Base-by-base conservation (phyloP, 2,329 filamentous ascomycete genomes). In the Plectosphaerella sp. region DNA sequence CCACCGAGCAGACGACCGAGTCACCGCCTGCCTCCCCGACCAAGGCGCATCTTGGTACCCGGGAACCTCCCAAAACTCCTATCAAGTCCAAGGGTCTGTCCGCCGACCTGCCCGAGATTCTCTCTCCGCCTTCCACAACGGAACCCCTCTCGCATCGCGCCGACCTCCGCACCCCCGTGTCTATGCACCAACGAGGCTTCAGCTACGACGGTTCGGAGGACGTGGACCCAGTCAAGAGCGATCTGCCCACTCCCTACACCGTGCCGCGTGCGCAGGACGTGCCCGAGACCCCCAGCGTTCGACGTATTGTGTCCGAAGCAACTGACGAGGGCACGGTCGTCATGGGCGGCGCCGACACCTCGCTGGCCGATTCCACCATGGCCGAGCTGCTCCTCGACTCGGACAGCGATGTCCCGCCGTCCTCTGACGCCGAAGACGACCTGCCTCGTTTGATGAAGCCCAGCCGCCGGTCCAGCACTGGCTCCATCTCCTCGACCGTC, bases 401-500 rank as follows among this genome's bases (percentile, higher is more conserved):
- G 4, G 48, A 47, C 14, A 47, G 42, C 15, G 49, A 54, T 36
- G 18, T 50, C 43, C 14, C 41, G 10, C 41, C 18, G 11, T 20
- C 41, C 10, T 16, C 47, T 2, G 62, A 67, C 10, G 66, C 65
- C 16, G 69, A 70, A 16, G 48, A 62, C 11, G 65, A 69, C 42
- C 60, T 75, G 5, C 72, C 73, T 5, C 64, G 67, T 1, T 59
- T 73, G 22, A 63, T 63, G 11, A 61, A 61, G 39, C 59, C 61
- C 37, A 56, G 55, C 9, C 62, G 67, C 35, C 63, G 59, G 28
- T 61, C 54, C 15, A 73, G 68, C 51, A 61, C 64, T 37, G 57
- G 57, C 7, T 72, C 67, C 3, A 62, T 70, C 25, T 63, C 67
- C n/a, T 76, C 71, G 7, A 72, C 68, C 1, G 58, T 72, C 10